Evolutionary conservation across 2,329 filamentous ascomycete genomes (phyloP), one percentile per base, ranked within the genome.

Genomic region (Talaromyces sp.): DNA sequence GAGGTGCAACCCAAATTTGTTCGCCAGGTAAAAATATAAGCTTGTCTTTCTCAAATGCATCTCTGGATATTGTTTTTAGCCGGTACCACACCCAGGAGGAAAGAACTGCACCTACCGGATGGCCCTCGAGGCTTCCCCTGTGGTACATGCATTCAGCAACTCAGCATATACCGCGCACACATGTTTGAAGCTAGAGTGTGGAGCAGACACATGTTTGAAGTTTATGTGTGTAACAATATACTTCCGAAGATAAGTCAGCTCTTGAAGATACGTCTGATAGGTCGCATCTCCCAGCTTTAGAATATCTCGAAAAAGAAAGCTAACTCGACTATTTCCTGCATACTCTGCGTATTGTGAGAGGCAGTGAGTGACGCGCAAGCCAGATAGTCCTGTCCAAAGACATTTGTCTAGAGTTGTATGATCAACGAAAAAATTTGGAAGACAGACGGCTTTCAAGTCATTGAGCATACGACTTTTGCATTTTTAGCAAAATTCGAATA

Each of bases 301-400:
- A 47, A 61, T 61, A 4, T 61, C 58, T 49, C n/a, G 22, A 45
- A 61, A 61, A 19, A 61, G 41, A 61, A n/a, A 49, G 41, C 27
- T 33, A 27, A 61, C 41, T 35, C 41, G 41, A 9, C 41, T 15
- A 22, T 61, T 61, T 33, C 45, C 39, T 11, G 37, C n/a, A 22
- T 61, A 61, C 17, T 61, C 58, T 13, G 58, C 7, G 49, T 61
- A 61, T 9, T 41, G 27, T 49, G 27, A 27, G 58, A 61, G 58
- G 41, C 37, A 45, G 19, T 49, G 27, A 49, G 25, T 61, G n/a
- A 49, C 17, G 11, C 15, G 58, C 11, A 61, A 33, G 58, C n/a
- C 9, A 33, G 41, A 41, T 47, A 61, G 27, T 22, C 25, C 47
- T 1, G 10, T 50, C 47, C 47, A 50, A 50, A 50, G 11, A 50